These are phyloP conservation scores for Corinectria fuckeliana DNA, from an alignment of 2,329 filamentous ascomycete species.

Conservation along the genomic window DNA sequence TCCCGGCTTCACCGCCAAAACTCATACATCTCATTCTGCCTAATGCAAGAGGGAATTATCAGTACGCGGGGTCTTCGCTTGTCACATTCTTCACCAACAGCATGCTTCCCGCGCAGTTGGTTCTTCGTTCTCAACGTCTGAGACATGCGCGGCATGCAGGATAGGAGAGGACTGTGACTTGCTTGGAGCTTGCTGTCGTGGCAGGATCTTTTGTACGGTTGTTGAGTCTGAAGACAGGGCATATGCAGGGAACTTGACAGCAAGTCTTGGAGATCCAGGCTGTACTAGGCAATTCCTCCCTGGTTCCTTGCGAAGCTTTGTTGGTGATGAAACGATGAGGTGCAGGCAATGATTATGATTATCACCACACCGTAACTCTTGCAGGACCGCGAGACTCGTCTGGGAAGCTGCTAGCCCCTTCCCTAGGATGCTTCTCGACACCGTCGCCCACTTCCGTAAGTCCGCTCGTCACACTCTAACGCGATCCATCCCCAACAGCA, in stretches of 20 bases:
- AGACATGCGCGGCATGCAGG: background rate
- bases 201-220: background rate
- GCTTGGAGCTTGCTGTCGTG: background rate
- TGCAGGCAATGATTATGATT: conserved; percentile 28
- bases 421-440: conserved; percentile 1
- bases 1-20: background rate
- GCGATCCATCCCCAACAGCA: background rate
- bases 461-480: background rate
- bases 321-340: conserved; percentile 30
- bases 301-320: conserved; percentile 17
- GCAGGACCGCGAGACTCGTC: conserved; percentile 13
- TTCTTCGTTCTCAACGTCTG: background rate
- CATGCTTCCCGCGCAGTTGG: background rate
- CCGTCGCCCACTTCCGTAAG: conserved; percentile 18
- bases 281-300: background rate
- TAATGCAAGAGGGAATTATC: background rate
- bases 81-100: conserved; percentile 6
- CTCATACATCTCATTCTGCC: background rate
- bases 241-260: conserved; percentile 2
- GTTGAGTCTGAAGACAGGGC: background rate
- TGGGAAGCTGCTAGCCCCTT: conserved; percentile 13
- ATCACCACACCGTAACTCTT: conserved; percentile 31
- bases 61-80: background rate
- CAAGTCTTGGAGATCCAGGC: background rate
- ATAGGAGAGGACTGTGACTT: background rate